Evolutionary conservation across 2,329 filamentous ascomycete genomes (phyloP), one percentile per base, ranked within the genome.

Genomic region (Fusarium mundagurra): DNA sequence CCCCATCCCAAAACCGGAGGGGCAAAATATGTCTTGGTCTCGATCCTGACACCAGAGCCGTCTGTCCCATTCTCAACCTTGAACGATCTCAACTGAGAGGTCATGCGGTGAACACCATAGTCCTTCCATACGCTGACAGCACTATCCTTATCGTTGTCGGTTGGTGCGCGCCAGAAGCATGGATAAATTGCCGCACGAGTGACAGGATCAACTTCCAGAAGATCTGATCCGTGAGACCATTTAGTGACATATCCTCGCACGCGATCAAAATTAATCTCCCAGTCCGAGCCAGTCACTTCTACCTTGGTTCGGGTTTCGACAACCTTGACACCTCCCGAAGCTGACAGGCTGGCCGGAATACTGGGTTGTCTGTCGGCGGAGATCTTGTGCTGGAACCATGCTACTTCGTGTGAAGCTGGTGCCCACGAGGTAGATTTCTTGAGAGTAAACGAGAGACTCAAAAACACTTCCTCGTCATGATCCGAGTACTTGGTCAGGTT

Each of bases 1-100:
- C 66, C 66, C 66, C 66, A 68, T 34, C 64, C 66, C 18, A 68
- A 36, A 3, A 68, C 66, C 2, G 66, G 64, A 4, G 66, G 66
- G 3, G 66, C 64, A 13, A 68, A 27, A 3, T 68, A 68, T 0
- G 66, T 54, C 4, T 11, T 9, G 11, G 66, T 62, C 22, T 48
- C 41, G 5, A 68, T 43, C 3, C 22, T 48, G 6, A 31, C 55
- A 18, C 51, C 51, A 1, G 51, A n/a, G 6, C 31, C 24, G 3
- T 44, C 12, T 1, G 1, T 2, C 11, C 18, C 13, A 1, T 41
- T 44, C 36, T 54, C 9, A 0, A 68, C 24, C 34, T 54, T 27
- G 22, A 68, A 54, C 3, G 55, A 68, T 24, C 66, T 45, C 31
- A 68, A 3, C 17, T 68, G 66, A 29, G 66, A 68, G 0, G 64